phyloP scores from a whole-genome alignment of 306 rosid genomes.

The Trichosanthes truncata region DNA sequence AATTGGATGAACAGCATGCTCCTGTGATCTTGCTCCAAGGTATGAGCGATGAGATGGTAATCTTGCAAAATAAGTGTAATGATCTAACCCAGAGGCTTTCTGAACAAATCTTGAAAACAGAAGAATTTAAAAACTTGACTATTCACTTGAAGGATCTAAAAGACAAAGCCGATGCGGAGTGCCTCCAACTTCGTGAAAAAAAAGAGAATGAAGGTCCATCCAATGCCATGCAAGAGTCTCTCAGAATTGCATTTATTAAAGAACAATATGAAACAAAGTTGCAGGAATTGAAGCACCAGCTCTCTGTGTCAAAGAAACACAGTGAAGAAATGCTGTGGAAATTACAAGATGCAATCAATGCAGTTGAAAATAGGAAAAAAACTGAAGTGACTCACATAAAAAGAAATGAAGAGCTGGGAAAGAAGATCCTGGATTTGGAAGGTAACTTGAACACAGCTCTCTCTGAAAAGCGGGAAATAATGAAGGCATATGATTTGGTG shows the following conservation, averaged over 20 bases:
- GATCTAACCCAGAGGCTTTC: constrained; percentile 67
- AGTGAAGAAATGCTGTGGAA: constrained; percentile 89
- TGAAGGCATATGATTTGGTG: constrained; percentile 66
- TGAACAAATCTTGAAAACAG: constrained; percentile 77
- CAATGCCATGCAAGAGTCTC: constrained; percentile 66
- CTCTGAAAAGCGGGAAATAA: constrained; percentile 76
- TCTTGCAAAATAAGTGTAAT: constrained; percentile 45
- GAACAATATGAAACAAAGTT: constrained; percentile 91
- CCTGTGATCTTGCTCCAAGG: constrained; percentile 43
- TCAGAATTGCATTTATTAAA: constrained; percentile 94
- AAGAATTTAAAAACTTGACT: constrained; percentile 88
- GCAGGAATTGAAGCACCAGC: constrained; percentile 82
- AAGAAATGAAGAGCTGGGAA: constrained; percentile 71
- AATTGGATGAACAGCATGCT: constrained; percentile 52
- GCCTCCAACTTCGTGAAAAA: constrained; percentile 48
- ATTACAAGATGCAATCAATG: constrained; percentile 77
- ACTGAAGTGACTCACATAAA: constrained; percentile 63
- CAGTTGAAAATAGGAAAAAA: constrained; percentile 61
- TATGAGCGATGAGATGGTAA: constrained; percentile 37
- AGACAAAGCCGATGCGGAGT: constrained; percentile 80
- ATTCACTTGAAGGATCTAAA: constrained; percentile 88
- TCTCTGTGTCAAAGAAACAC: constrained; percentile 74
- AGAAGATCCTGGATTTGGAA: constrained; percentile 81
- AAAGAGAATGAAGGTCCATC: constrained; percentile 70
- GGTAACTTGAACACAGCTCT: constrained; percentile 58